Conservation (phyloP, 441 rosid genomes). For the Brassica hybrid region DNA sequence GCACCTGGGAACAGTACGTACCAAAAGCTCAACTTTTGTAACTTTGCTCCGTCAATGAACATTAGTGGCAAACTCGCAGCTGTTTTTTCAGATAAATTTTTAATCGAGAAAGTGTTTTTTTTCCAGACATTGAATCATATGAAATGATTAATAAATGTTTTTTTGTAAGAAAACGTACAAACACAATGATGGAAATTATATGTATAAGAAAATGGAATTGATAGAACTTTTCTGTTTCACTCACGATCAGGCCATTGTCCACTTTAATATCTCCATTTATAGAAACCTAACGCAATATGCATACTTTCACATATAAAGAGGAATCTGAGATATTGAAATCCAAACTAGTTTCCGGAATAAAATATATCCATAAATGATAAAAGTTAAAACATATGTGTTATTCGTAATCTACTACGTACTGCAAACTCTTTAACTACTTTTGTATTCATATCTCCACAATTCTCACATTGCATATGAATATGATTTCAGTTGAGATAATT, state of each 20-base stretch:
- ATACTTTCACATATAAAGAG: background rate
- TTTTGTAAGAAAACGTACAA: background rate
- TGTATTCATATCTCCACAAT: background rate
- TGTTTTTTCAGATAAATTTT: slow-evolving; percentile 32
- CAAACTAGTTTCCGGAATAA: background rate
- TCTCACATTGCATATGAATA: background rate
- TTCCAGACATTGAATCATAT: background rate
- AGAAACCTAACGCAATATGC: background rate
- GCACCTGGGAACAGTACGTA: slow-evolving; percentile 85
- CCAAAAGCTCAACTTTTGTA: slow-evolving; percentile 71
- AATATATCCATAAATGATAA: background rate
- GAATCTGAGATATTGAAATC: background rate
- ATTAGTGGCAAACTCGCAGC: slow-evolving; percentile 92
- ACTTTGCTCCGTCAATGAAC: slow-evolving; percentile 82
- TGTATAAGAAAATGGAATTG: background rate
- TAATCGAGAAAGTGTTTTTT: no score
- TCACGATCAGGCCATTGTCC: background rate
- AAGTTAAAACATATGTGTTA: background rate
- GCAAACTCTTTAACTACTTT: background rate
- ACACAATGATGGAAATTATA: background rate
- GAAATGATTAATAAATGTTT: background rate
- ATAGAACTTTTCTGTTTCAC: background rate
- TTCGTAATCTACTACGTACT: background rate
- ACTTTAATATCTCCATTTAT: background rate
- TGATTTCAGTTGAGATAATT: background rate